Evolutionary conservation across 805 yeast species (phyloP).

Genomic region (Wilhelminamyces savonicus): DNA sequence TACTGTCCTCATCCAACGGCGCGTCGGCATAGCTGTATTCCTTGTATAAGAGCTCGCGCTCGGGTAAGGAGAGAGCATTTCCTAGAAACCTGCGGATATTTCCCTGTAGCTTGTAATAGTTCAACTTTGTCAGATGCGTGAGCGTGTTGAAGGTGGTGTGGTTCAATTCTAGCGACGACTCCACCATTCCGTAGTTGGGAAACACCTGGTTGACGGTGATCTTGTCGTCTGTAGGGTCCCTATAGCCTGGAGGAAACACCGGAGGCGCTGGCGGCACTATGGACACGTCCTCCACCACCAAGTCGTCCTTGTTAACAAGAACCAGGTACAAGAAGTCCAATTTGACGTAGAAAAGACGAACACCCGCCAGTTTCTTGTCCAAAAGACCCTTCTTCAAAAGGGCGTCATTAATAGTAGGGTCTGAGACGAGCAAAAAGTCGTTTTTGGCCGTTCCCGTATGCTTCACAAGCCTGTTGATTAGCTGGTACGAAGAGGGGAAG

Average conservation of each 20-base stretch:
- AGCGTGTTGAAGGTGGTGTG: conserved; percentile 32
- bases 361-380: conserved; percentile 8
- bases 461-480: conserved; percentile 22
- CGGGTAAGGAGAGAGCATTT: conserved; percentile 25
- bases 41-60: conserved; percentile 26
- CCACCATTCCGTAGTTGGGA: conserved; percentile 32
- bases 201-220: conserved; percentile 33
- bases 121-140: conserved; percentile 27
- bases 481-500: conserved; percentile 38
- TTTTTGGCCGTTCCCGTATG: conserved; percentile 10
- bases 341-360: conserved; percentile 21
- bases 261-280: too few relatives aligned
- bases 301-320: conserved; percentile 15
- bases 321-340: conserved; percentile 13
- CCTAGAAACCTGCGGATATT: too few relatives aligned
- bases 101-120: conserved; percentile 24
- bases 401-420: conserved; percentile 13
- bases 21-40: conserved; percentile 23
- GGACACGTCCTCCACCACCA: conserved; percentile 1
- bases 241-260: too few relatives aligned
- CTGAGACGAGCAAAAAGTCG: conserved; percentile 11
- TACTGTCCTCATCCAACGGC: not conserved
- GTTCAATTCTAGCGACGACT: conserved; percentile 19
- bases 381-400: conserved; percentile 15
- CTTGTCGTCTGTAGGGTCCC: conserved; percentile 14